Conservation (phyloP, 768 basidiomycete species). For the Trametes sanguinea region DNA sequence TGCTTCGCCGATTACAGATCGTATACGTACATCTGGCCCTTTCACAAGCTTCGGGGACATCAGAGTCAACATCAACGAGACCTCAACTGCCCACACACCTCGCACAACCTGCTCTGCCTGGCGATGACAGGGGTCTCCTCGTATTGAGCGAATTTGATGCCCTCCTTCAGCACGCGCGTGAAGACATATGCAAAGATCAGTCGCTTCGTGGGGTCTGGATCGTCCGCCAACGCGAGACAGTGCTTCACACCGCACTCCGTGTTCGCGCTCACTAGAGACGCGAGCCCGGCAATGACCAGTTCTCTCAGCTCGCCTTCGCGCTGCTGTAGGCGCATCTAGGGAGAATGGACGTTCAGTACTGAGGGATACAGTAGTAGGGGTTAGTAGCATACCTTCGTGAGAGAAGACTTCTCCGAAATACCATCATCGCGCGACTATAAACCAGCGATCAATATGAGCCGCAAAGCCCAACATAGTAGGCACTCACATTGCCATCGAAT, state of each 20-base stretch:
- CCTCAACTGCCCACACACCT: conserved; percentile 28
- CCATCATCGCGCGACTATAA: conserved; percentile 29
- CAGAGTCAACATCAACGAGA: background rate
- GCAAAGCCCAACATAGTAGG: background rate
- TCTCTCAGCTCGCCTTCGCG: conserved; percentile 59
- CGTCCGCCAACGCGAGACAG: conserved; percentile 78
- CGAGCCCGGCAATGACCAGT: conserved; percentile 75
- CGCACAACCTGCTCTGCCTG: conserved; percentile 36
- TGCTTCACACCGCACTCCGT: conserved; percentile 89
- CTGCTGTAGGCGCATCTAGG: conserved; percentile 22
- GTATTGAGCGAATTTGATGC: conserved; percentile 72
- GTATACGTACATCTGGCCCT: conserved; percentile 62
- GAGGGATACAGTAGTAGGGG: background rate
- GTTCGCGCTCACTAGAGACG: conserved; percentile 81
- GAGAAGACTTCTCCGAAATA: conserved; percentile 31
- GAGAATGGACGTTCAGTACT: background rate
- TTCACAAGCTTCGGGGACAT: conserved; percentile 58
- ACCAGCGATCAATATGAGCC: background rate
- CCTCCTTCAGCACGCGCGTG: conserved; percentile 75
- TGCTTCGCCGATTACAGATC: background rate
- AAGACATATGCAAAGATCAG: conserved; percentile 85
- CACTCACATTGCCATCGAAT: conserved; percentile 39
- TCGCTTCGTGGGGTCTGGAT: conserved; percentile 66
- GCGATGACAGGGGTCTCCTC: conserved; percentile 39
- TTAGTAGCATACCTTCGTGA: conserved; percentile 27